Evolutionary conservation across 345 rosid genomes (phyloP), one percentile per base, ranked within the genome.

Genomic region (Linum trigynum): DNA sequence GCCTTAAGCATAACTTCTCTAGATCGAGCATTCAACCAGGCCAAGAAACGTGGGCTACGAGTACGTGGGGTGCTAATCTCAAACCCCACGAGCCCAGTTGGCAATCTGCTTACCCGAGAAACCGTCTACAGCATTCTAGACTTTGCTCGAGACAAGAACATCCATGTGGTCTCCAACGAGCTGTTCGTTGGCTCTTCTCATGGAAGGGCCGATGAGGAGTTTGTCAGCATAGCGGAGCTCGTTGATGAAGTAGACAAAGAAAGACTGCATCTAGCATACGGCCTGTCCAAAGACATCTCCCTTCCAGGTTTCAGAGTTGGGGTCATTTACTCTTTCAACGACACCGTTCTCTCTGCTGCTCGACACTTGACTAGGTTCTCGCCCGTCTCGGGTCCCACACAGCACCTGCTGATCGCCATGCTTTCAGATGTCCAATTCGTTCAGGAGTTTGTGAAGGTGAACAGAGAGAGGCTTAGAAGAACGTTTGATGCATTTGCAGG

Each of bases 131-230:
- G 78, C 73, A 84, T 94, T 61, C 74, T 90, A 45, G 89, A 88
- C 77, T 94, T 90, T 70, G 99, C 96, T 35, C 82, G 85, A 3
- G 96, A 85, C 78, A 90, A 82, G 77, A 94, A 94, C 83, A 84
- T 90, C 71, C 97, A 94, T 65, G 67, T 94, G 6, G 76, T 90
- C 69, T 86, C 83, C 40, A 85, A 90, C 39, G 99, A 94, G 77
- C 67, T 88, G 68, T 79, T 90, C 38, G 94, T 77, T 17, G 85
- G 89, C 5, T 86, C 86, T 1, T 75, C 85, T 58, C 77, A 81
- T 55, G 90, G 84, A 66, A 72, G 42, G 32, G 32, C 32, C 32
- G 32, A 23, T 57, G 84, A 78, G 61, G 86, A 84, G 76, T 88
- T 90, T 75, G 83, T 86, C 58, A 90, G 97, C 82, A 78, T 85